phyloP scores from a whole-genome alignment of 805 yeast genomes.

The Zygosaccharomyces bisporus region DNA sequence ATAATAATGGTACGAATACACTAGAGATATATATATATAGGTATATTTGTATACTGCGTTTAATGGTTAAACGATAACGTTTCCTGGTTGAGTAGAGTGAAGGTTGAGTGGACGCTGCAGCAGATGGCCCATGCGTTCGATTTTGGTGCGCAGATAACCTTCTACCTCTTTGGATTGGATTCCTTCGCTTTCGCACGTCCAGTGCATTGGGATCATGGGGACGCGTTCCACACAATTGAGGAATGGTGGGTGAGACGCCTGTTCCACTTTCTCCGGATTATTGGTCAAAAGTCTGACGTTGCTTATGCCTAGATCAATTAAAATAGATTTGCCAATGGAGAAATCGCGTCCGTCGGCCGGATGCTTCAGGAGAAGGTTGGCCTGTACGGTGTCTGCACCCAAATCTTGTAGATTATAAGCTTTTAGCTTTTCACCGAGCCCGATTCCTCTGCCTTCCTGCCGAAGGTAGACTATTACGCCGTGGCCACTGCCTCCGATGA shows the following conservation, averaged over 20 bases:
- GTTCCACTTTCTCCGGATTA: slow-evolving; percentile 92
- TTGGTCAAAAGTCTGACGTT: slow-evolving; percentile 81
- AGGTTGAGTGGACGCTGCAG: slow-evolving; percentile 46
- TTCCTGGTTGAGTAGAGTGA: slow-evolving; percentile 26
- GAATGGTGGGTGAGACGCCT: slow-evolving; percentile 82
- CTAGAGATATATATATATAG: slow-evolving; percentile 1
- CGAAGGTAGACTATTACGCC: slow-evolving; percentile 95
- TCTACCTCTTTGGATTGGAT: slow-evolving; percentile 83
- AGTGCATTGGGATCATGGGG: slow-evolving; percentile 95
- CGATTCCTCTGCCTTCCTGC: slow-evolving; percentile 98
- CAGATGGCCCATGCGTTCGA: slow-evolving; percentile 96
- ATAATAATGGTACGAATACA: neutral
- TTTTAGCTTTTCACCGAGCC: slow-evolving; percentile 94
- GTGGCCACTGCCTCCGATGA: slow-evolving; percentile 63
- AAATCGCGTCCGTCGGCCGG: slow-evolving; percentile 98
- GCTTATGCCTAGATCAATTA: slow-evolving; percentile 71
- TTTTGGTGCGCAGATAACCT: slow-evolving; percentile 88
- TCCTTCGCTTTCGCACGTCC: slow-evolving; percentile 63
- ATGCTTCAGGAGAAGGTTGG: slow-evolving; percentile 85
- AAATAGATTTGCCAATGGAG: slow-evolving; percentile 88
- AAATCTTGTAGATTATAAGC: slow-evolving; percentile 95
- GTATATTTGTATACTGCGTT: neutral
- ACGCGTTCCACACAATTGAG: slow-evolving; percentile 82
- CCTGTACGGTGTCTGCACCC: slow-evolving; percentile 98
- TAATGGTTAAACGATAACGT: slow-evolving; percentile 1